Evolutionary conservation across 2,329 filamentous ascomycete genomes (phyloP).

Genomic region (Xylariaceae sp.): DNA sequence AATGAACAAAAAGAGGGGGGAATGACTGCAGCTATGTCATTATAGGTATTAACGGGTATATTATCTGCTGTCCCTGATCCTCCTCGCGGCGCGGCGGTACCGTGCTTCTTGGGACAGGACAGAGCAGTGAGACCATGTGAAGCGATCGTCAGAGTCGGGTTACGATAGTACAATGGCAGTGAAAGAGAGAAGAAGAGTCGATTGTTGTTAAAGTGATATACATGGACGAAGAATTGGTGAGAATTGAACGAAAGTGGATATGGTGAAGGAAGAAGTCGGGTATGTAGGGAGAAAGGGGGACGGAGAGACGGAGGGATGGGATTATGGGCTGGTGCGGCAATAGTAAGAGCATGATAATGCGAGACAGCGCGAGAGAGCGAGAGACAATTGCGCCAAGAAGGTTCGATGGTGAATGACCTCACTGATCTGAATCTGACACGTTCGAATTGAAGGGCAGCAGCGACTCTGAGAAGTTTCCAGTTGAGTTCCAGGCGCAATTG

Average conservation of each 20-base stretch:
- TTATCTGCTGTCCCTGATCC: slow-evolving; percentile 2
- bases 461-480: no score
- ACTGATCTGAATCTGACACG: no score
- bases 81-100: neutral
- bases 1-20: neutral
- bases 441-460: no score
- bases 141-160: neutral
- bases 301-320: neutral
- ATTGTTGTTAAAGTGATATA: slow-evolving; percentile 13
- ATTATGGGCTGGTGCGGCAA: neutral
- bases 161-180: neutral
- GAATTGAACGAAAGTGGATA: neutral
- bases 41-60: slow-evolving; percentile 1
- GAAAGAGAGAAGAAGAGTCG: neutral
- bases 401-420: no score
- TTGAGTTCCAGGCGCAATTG: no score
- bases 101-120: slow-evolving; percentile 8
- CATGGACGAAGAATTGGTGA: neutral
- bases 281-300: neutral
- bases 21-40: slow-evolving; percentile 20
- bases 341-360: neutral
- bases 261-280: neutral
- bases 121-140: slow-evolving; percentile 10
- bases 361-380: no score
- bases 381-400: neutral